Base-by-base conservation (phyloP, 768 basidiomycete genomes). In the Fomitopsis serialis region DNA sequence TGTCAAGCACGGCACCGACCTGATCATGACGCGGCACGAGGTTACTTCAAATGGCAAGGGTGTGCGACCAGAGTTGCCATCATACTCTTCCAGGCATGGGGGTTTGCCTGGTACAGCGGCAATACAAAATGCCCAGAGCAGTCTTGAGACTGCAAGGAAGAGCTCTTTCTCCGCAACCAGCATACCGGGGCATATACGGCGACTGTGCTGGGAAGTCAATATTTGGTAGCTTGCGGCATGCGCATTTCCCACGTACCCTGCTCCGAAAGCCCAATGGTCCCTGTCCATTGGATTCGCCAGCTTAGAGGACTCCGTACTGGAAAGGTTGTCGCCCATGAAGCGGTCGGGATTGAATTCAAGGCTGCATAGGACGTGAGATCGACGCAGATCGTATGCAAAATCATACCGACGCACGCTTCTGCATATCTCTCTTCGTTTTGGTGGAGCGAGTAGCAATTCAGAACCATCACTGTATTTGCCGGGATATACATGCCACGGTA, bases 231-330 rank as follows among this genome's bases (percentile, higher is more conserved):
- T n/a, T n/a, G n/a, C n/a, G n/a, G n/a, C n/a, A n/a, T n/a, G n/a
- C n/a, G n/a, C n/a, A n/a, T n/a, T n/a, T n/a, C n/a, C 7, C 24
- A 63, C 70, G 25, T 57, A 79, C 77, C 77, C 78, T 1, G 64
- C 75, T 15, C 78, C 78, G 49, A 77, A 79, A 61, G 71, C 70
- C 78, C 78, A 79, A 52, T 79, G 75, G 54, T 79, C 78, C 35
- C 77, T 71, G 48, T 79, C 66, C 56, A 67, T 66, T 8, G 75
- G 66, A 54, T 78, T 66, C 1, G 68, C 43, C 22, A 73, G 60
- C 36, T 76, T 74, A 15, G 74, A 73, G 2, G 76, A 77, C 50
- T 78, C 76, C 1, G 73, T 71, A 19, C 69, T 70, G 17, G 67
- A 62, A 9, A 66, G 66, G 0, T 55, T 53, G 54, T 79, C 75